Base-by-base conservation (phyloP, 495 filamentous ascomycete genomes). In the Zalerion maritima region DNA sequence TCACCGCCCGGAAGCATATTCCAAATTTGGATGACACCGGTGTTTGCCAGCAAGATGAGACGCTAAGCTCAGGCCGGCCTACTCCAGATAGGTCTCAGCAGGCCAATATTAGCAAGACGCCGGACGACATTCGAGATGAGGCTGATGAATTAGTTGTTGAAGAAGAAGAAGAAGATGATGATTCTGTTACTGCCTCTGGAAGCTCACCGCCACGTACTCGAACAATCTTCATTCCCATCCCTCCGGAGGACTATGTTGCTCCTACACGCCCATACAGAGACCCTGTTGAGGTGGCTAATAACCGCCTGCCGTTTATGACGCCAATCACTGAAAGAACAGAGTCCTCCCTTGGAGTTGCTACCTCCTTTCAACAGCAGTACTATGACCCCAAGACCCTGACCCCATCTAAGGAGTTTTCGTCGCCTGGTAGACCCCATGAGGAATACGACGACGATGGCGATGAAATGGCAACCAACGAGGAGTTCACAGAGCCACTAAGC, bases 311-410 rank as follows among this genome's bases (percentile, higher is more conserved):
- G 20, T 94, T 94, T 51, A 97, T 97, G 89, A 97, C 89, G 1
- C 89, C 89, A 8, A 97, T 97, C 35, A 82, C 87, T 5, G 89
- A 97, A 49, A 78, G 78, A 41, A 97, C 89, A 0, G 89, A 97
- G 52, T 79, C 73, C 13, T 89, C 83, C 0, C 47, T 92, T 13
- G 75, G 72, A 14, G 57, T 77, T 15, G 60, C 68, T 26, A 76
- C 76, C 2, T 58, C 51, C 38, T 38, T 57, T 43, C 50, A 61
- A 44, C 52, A 72, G 27, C 60, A 69, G 40, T 56, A 64, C 42
- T 58, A 49, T 14, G 28, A 37, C 14, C 34, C 36, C 6, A 32
- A 34, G 14, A 37, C 36, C 13, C 26, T 36, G n/a, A n/a, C 29
- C 53, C 53, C 12, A 52, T 45, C 11, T 42, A 38, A n/a, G 37